Conservation (phyloP, 352 stramenopile genomes). For the Saprolegnia diclina region DNA sequence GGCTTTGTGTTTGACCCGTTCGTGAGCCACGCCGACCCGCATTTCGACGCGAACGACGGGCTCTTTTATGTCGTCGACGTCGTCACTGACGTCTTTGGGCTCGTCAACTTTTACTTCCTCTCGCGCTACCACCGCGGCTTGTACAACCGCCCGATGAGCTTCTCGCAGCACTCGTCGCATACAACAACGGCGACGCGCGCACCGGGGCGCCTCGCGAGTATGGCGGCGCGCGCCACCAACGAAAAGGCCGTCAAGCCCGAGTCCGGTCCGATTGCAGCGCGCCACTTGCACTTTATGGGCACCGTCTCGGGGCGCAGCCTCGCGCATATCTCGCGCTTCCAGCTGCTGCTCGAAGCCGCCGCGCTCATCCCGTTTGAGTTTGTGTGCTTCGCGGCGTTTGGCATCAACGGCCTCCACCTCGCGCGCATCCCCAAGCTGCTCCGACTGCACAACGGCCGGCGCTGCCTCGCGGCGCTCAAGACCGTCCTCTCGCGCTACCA, state of each 20-base stretch:
- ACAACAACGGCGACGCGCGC: not conserved
- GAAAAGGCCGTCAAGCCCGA: not conserved
- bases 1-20: conserved; percentile 26
- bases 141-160: conserved; percentile 2
- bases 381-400: conserved; percentile 32
- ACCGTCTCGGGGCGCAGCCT: conserved; percentile 8
- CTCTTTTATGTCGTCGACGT: conserved; percentile 13
- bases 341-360: conserved; percentile 47
- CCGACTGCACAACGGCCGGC: conserved; percentile 40
- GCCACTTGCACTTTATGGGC: conserved; percentile 23
- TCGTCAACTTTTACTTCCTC: conserved; percentile 25
- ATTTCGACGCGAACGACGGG: not conserved
- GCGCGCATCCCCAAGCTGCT: conserved; percentile 56
- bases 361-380: conserved; percentile 53
- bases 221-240: not conserved
- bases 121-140: not conserved
- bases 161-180: conserved; percentile 1
- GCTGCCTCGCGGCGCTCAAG: conserved; percentile 38
- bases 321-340: conserved; percentile 17
- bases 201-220: not conserved
- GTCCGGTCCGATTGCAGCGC: not conserved
- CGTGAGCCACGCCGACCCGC: not conserved
- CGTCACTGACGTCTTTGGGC: conserved; percentile 7
- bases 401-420: conserved; percentile 54
- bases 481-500: conserved; percentile 46